phyloP scores from a whole-genome alignment of 257 asterid genomes.

The Nicotiana undulata region DNA sequence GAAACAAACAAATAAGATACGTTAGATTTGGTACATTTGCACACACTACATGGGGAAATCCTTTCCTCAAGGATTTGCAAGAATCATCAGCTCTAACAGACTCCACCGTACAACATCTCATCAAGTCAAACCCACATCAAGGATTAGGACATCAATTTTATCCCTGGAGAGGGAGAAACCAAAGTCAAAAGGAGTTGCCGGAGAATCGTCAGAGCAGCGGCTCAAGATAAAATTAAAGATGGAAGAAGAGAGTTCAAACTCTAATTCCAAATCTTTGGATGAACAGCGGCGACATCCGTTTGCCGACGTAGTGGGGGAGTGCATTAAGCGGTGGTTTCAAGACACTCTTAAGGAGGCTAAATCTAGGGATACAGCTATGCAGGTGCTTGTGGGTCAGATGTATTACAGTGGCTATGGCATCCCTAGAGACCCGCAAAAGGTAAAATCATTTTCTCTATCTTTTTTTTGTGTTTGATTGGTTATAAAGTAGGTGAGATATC shows the following conservation, averaged over 20 bases:
- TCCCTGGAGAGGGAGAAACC: too few relatives aligned
- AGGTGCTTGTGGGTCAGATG: conserved; percentile 98
- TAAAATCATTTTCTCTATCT: background rate
- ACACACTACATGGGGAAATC: too few relatives aligned
- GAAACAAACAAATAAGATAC: too few relatives aligned
- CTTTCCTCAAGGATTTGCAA: too few relatives aligned
- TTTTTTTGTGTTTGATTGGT: background rate
- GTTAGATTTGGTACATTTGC: too few relatives aligned
- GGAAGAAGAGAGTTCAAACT: conserved; percentile 42
- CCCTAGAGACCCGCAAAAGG: conserved; percentile 61
- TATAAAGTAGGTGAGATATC: too few relatives aligned
- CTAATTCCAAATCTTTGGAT: conserved; percentile 2
- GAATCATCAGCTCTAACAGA: too few relatives aligned
- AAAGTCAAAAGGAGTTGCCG: background rate
- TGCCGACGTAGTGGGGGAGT: conserved; percentile 78
- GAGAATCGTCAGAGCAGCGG: conserved; percentile 11
- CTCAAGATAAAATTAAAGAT: conserved; percentile 18
- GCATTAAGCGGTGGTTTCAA: conserved; percentile 87
- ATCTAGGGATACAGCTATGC: conserved; percentile 73
- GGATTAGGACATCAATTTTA: too few relatives aligned
- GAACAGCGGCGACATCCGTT: conserved; percentile 47
- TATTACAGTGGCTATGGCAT: conserved; percentile 83
- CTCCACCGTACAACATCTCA: too few relatives aligned
- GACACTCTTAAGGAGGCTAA: conserved; percentile 90
- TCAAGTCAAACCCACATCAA: too few relatives aligned